These are phyloP conservation scores for Saccharomyces jurei DNA, from an alignment of 805 yeast species.

Conservation along the genomic window DNA sequence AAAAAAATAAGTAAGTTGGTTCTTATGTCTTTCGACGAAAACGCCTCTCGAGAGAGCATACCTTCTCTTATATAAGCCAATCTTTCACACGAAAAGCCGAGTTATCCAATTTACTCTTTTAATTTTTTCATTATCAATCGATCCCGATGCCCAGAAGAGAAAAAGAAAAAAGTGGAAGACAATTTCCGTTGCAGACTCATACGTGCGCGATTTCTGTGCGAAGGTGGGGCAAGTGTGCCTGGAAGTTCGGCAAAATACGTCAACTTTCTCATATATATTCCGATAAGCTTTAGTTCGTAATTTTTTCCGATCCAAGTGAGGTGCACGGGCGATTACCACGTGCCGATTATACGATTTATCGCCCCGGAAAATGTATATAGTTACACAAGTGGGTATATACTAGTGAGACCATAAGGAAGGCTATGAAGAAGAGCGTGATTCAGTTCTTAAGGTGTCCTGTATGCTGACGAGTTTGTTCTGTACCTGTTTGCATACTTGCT, in stretches of 20 bases:
- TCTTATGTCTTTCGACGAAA: not conserved
- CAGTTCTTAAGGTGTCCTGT: conserved; percentile 11
- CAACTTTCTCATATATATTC: not conserved
- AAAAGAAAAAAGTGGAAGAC: not conserved
- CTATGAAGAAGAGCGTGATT: not conserved
- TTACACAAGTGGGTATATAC: not conserved
- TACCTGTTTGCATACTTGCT: conserved; percentile 35
- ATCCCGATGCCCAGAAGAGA: not conserved
- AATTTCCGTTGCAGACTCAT: not conserved
- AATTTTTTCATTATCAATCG: not conserved
- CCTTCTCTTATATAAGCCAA: not conserved
- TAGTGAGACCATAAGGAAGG: not conserved
- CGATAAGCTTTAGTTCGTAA: not conserved
- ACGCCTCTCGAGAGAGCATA: not conserved
- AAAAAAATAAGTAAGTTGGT: not conserved
- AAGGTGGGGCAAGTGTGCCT: not conserved
- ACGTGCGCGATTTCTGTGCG: not conserved
- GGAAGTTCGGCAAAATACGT: not conserved
- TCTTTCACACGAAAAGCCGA: not conserved
- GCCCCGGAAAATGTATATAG: not conserved
- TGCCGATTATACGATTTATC: not conserved
- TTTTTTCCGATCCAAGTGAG: not conserved
- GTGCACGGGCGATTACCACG: not conserved
- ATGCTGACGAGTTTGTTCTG: conserved; percentile 31
- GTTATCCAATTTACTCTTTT: not conserved